Percentiles rank a stretch among this genome's conserved stretches.
Evolutionary conservation across 2,329 filamentous ascomycete species (phyloP).

Genomic region (Tolypocladium endophyticum): DNA sequence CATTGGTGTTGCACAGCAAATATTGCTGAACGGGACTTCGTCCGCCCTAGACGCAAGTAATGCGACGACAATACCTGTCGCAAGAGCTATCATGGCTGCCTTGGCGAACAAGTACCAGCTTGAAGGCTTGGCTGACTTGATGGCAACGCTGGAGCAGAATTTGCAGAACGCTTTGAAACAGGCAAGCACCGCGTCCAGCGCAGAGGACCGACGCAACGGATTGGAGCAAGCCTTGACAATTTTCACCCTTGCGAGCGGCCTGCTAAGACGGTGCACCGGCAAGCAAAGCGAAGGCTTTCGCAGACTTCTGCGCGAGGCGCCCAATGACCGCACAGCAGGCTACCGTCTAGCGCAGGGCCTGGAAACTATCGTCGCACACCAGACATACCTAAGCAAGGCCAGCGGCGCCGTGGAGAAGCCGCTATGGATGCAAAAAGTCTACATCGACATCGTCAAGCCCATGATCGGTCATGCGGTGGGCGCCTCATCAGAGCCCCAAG

Average conservation of each 20-base stretch:
- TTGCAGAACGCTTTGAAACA: conserved; percentile 10
- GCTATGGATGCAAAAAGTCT: conserved; percentile 39
- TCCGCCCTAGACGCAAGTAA: conserved; percentile 2
- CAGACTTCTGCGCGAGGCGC: conserved; percentile 23
- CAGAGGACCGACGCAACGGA: conserved; percentile 5
- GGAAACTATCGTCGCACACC: conserved; percentile 30
- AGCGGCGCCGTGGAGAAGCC: conserved; percentile 33
- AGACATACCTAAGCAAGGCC: conserved; percentile 25
- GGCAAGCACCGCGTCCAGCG: background rate
- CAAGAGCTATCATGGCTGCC: conserved; percentile 26
- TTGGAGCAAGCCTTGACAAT: conserved; percentile 19
- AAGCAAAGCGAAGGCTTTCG: conserved; percentile 21
- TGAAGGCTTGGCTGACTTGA: conserved; percentile 17
- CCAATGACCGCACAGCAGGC: conserved; percentile 21
- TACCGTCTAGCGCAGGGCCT: conserved; percentile 30
- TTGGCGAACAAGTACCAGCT: conserved; percentile 35
- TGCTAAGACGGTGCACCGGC: conserved; percentile 26
- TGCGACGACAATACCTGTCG: conserved; percentile 13
- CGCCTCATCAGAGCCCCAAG: conserved; percentile 15
- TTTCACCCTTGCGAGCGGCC: conserved; percentile 25
- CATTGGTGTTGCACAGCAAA: conserved; percentile 22
- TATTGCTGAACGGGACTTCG: conserved; percentile 18
- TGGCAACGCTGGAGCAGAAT: conserved; percentile 15
- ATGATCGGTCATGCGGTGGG: conserved; percentile 30
- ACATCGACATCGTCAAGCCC: conserved; percentile 33